Base-by-base conservation (phyloP, 106 monocot species). In the Platanthera zijinensis region DNA sequence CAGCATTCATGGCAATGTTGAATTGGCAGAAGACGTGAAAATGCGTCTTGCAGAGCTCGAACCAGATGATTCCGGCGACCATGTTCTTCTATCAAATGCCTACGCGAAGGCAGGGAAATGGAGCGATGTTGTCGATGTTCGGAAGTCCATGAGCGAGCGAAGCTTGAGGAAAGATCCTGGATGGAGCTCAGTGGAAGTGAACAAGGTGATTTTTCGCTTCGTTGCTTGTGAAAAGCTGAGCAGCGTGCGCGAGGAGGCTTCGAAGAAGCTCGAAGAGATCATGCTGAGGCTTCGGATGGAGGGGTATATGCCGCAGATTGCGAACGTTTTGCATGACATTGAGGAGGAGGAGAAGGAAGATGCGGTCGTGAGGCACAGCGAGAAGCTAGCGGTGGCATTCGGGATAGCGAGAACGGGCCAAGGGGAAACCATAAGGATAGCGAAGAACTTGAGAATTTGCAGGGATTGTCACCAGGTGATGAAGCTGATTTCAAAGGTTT, bases 141-240 rank as follows among this genome's bases (percentile, higher is more conserved):
- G 92, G 15, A 66, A 52, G 46, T 78, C 80, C 10, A 89, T 92
- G 92, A 85, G 73, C 19, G 61, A 76, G 9, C 75, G 50, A 45
- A 80, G 72, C 50, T 75, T 92, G 3, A 80, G 59, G 66, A 92
- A 92, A 53, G 32, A 54, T 50, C 92, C 87, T 11, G 92, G 92
- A 5, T 92, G 92, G 86, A 92, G 92, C 74, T 76, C 87, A 0
- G 84, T 92, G 1, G 87, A 87, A 66, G 82, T 89, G n/a, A 83
- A 84, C 10, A 83, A 82, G 75, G 72, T 51, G 15, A 39, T 88
- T 1, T 81, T 84, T 51, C 45, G 52, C 12, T 88, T 92, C 62
- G 81, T 81, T 11, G 86, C 86, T 12, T 70, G 76, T 52, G 81
- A 82, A 22, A 79, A 57, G 13, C 12, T 50, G 21, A 78, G 70